phyloP scores from a whole-genome alignment of 2,329 filamentous ascomycete genomes.

The Stachybotrys chartarum region DNA sequence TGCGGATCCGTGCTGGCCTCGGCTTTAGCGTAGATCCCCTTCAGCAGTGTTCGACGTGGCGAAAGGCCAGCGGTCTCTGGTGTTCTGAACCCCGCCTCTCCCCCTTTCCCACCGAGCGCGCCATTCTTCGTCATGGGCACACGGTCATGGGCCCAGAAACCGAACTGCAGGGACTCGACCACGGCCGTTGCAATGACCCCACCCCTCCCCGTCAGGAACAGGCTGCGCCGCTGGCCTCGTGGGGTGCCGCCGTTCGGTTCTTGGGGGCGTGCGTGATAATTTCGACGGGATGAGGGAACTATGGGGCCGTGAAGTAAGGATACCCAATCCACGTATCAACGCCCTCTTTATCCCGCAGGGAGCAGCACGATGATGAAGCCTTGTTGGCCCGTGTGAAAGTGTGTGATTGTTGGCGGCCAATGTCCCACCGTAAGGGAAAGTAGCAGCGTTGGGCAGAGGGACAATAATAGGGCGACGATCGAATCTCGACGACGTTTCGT shows the following conservation, averaged over 20 bases:
- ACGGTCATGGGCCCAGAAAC: neutral
- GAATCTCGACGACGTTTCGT: conserved; percentile 13
- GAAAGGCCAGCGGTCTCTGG: neutral
- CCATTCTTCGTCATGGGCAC: conserved; percentile 2
- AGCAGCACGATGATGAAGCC: conserved; percentile 18
- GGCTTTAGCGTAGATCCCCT: neutral
- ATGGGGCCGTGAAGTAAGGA: conserved; percentile 29
- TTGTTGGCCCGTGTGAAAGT: conserved; percentile 18
- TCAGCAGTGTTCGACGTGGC: neutral
- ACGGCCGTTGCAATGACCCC: conserved; percentile 9
- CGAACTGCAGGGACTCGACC: conserved; percentile 18
- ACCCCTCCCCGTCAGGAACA: conserved; percentile 15
- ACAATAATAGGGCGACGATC: conserved; percentile 14
- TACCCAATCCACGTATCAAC: conserved; percentile 32
- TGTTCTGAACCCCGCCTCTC: neutral
- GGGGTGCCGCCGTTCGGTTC: conserved; percentile 10
- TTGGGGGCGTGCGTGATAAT: conserved; percentile 17
- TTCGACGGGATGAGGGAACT: conserved; percentile 9
- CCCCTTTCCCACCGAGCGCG: neutral
- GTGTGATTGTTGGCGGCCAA: conserved; percentile 20
- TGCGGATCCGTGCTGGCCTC: neutral
- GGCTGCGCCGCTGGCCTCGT: conserved; percentile 15
- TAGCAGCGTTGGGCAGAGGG: conserved; percentile 17
- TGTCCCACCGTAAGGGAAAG: conserved; percentile 21
- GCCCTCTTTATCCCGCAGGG: conserved; percentile 28